These are phyloP conservation scores for Colletotrichum camelliae DNA, from an alignment of 2,329 filamentous ascomycete genomes.

Conservation along the genomic window DNA sequence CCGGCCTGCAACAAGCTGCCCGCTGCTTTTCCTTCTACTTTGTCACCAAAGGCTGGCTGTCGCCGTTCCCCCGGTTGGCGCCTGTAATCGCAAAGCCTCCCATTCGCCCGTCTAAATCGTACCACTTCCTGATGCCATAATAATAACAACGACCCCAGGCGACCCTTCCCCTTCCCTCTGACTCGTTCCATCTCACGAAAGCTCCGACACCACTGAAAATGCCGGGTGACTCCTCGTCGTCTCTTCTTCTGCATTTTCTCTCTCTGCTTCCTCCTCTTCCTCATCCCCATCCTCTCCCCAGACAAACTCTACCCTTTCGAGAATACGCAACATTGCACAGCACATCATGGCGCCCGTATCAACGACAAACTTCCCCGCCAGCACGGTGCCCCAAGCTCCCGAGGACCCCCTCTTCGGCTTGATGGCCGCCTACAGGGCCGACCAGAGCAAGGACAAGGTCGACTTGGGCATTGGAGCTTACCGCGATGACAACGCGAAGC, in stretches of 20 bases:
- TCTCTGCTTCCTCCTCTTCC: slow-evolving; percentile 35
- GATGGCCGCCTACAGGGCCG: slow-evolving; percentile 85
- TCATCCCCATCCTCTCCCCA: slow-evolving; percentile 49
- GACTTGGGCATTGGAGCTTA: slow-evolving; percentile 94
- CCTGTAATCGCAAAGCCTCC: slow-evolving; percentile 22
- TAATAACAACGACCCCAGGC: slow-evolving; percentile 16
- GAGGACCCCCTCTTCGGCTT: slow-evolving; percentile 95
- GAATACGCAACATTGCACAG: slow-evolving; percentile 66
- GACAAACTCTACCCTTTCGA: slow-evolving; percentile 46
- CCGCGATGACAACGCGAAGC: slow-evolving; percentile 92
- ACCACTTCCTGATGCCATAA: slow-evolving; percentile 21
- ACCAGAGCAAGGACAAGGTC: slow-evolving; percentile 80
- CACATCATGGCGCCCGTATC: slow-evolving; percentile 70
- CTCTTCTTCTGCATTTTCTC: slow-evolving; percentile 38
- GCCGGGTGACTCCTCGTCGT: slow-evolving; percentile 39
- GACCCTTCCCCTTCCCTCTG: slow-evolving; percentile 1
- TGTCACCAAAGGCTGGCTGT: not conserved
- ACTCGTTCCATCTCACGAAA: slow-evolving; percentile 18
- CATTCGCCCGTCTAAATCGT: slow-evolving; percentile 22
- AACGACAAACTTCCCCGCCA: slow-evolving; percentile 74
- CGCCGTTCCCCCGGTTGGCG: not conserved
- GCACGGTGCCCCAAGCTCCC: slow-evolving; percentile 85
- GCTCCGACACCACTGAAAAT: slow-evolving; percentile 22
- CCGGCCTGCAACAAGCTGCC: not conserved
- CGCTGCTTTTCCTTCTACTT: not conserved